Evolutionary conservation across 768 basidiomycete species (phyloP).

Genomic region (Coprinopsis cinerea): DNA sequence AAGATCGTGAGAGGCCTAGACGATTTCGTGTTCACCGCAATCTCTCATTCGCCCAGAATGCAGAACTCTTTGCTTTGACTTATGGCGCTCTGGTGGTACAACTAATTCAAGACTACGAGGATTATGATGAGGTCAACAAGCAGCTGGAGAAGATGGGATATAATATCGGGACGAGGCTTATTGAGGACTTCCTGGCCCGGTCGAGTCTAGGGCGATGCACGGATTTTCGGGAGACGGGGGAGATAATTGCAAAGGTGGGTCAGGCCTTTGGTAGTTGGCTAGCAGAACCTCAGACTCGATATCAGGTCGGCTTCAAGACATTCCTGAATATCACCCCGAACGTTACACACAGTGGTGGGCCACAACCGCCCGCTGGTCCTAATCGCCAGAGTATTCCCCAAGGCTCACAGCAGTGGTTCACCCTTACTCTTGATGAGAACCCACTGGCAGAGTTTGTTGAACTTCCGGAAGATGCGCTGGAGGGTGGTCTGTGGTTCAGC

Average conservation of each 20-base stretch:
- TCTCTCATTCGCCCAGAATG: slow-evolving; percentile 58
- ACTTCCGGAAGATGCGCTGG: slow-evolving; percentile 86
- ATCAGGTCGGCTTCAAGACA: slow-evolving; percentile 96
- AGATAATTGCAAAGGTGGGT: slow-evolving; percentile 88
- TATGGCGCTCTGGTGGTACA: slow-evolving; percentile 98
- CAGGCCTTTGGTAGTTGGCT: not conserved
- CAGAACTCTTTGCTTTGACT: slow-evolving; percentile 93
- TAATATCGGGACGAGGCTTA: slow-evolving; percentile 92
- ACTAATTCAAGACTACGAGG: slow-evolving; percentile 98
- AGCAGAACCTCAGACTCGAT: not conserved
- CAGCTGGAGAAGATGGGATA: slow-evolving; percentile 99
- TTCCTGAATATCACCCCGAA: slow-evolving; percentile 90
- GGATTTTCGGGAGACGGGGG: slow-evolving; percentile 92
- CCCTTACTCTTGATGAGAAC: slow-evolving; percentile 89
- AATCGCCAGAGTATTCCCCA: slow-evolving; percentile 36
- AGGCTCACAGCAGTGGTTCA: slow-evolving; percentile 51
- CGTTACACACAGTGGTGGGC: slow-evolving; percentile 63
- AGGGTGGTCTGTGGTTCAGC: slow-evolving; percentile 94
- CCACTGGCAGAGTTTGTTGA: slow-evolving; percentile 97
- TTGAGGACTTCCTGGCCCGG: slow-evolving; percentile 95
- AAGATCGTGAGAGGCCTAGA: slow-evolving; percentile 67
- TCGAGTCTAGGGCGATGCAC: slow-evolving; percentile 87
- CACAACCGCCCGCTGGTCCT: slow-evolving; percentile 40
- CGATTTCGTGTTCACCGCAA: slow-evolving; percentile 1
- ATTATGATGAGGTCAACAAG: slow-evolving; percentile 91